A percentile compares a stretch with the other conserved stretches of the same genome.
Conservation (phyloP, 306 rosid genomes). For the Crotalaria pallida region DNA sequence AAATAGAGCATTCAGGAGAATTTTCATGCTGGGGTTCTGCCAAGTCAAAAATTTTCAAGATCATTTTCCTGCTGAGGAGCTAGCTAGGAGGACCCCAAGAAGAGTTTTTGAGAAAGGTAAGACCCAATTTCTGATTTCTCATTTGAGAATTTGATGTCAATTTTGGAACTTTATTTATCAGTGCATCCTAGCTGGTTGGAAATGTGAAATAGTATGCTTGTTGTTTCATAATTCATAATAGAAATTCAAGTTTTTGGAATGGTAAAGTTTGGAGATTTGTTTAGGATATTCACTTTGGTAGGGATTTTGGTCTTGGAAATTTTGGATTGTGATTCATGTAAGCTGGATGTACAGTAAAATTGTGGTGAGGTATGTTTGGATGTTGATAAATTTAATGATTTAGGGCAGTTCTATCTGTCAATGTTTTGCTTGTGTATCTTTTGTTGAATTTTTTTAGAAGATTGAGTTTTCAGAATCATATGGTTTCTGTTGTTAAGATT, state of each 20-base stretch:
- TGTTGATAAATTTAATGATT: not conserved
- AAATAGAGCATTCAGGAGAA: constrained; percentile 12
- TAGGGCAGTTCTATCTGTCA: constrained; percentile 5
- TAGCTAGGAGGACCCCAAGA: constrained; percentile 17
- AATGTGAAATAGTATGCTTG: constrained; percentile 17
- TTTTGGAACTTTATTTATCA: not conserved
- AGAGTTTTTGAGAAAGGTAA: constrained; percentile 28
- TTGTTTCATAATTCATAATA: constrained; percentile 6
- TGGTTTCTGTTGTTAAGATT: constrained; percentile 2
- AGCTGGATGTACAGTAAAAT: not conserved
- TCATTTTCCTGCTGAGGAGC: constrained; percentile 13
- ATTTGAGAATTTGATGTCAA: not conserved
- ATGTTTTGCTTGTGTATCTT: not conserved
- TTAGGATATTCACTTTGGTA: not conserved
- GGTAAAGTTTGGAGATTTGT: constrained; percentile 9
- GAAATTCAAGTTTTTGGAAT: not conserved
- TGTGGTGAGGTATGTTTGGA: not conserved
- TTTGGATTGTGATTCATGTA: not conserved
- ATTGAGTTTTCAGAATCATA: not conserved
- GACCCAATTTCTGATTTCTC: constrained; percentile 9
- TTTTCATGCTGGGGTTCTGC: constrained; percentile 5
- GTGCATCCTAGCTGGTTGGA: not conserved
- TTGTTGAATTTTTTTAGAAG: constrained; percentile 3
- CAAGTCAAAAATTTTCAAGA: not conserved
- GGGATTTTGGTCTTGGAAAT: not conserved